Base-by-base conservation (phyloP, 2,329 filamentous ascomycete species). In the Aspergillus fischeri region DNA sequence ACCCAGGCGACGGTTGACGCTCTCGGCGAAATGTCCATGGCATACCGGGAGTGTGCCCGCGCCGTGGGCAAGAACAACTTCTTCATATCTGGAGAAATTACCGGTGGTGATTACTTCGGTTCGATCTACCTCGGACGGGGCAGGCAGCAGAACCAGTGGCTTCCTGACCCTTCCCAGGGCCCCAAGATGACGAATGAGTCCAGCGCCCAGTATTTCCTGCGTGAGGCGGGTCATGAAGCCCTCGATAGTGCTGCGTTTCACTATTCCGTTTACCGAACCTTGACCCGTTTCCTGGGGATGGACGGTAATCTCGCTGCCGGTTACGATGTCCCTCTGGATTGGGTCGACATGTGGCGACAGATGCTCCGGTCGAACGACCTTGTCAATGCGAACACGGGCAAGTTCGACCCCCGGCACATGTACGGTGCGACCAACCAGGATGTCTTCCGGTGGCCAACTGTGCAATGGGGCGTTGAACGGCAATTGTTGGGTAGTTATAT, bases 341-440 rank as follows among this genome's bases (percentile, higher is more conserved):
- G 78, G 76, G 77, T 78, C 6, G 67, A 77, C 29, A 73, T 79
- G 41, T 86, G 83, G 83, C 76, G 81, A 52, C 70, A 77, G 32
- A 81, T 86, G 68, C 65, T 85, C 9, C 66, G 76, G 49, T 82
- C 81, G 1, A 85, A 86, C 60, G 84, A 86, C 63, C 70, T 86
- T 57, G 70, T 82, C 60, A 86, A 86, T 61, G 75, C 81, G 3
- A 81, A 84, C 65, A 85, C 81, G 2, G 83, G 83, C 48, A 67
- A 80, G 49, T 84, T 85, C 58, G 84, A 87, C 63, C 85, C 85
- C 3, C 79, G 85, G 1, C 84, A 87, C 65, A 80, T 87, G 78
- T 86, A 81, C 64, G 84, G 84, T 47, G 79, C 80, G 2, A 84
- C 83, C 11, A 86, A 87, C 65, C 84, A 87, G 70, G 85, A 87